A percentile compares a stretch with the other conserved stretches of the same genome.
Conservation (phyloP, 1,284 basidiomycete genomes). For the Vanrija humicola region DNA sequence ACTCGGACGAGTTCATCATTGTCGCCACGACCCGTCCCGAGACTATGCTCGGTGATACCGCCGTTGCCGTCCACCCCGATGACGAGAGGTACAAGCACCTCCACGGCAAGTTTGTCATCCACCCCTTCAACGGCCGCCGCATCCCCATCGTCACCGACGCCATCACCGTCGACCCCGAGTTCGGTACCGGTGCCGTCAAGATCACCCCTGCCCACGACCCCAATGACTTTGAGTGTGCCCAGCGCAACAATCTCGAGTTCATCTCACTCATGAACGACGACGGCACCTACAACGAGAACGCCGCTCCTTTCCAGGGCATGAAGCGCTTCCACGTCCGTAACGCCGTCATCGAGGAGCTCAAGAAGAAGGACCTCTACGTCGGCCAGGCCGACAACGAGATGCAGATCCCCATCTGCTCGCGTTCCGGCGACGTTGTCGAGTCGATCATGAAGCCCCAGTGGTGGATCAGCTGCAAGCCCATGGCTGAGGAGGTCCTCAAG, state of each 20-base stretch:
- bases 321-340: slow-evolving; percentile 93
- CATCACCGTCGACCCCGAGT: slow-evolving; percentile 87
- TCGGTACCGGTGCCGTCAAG: slow-evolving; percentile 98
- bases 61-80: slow-evolving; percentile 92
- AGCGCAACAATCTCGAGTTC: slow-evolving; percentile 84
- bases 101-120: slow-evolving; percentile 85
- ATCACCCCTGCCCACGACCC: slow-evolving; percentile 99
- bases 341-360: slow-evolving; percentile 76
- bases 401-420: slow-evolving; percentile 86
- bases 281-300: slow-evolving; percentile 90
- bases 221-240: slow-evolving; percentile 94
- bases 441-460: slow-evolving; percentile 96
- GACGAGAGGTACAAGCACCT: slow-evolving; percentile 94
- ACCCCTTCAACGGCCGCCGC: slow-evolving; percentile 84
- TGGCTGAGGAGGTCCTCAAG: slow-evolving; percentile 89
- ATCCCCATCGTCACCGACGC: slow-evolving; percentile 86
- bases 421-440: slow-evolving; percentile 96
- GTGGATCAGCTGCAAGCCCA: slow-evolving; percentile 94
- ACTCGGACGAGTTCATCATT: slow-evolving; percentile 78
- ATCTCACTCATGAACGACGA: slow-evolving; percentile 97
- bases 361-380: slow-evolving; percentile 80
- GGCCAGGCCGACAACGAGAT: slow-evolving; percentile 95
- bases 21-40: slow-evolving; percentile 98
- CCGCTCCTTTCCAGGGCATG: slow-evolving; percentile 85
- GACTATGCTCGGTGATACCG: slow-evolving; percentile 98